Evolutionary conservation across 1,284 basidiomycete genomes (phyloP).

Genomic region (Lentinula novae-zelandiae): DNA sequence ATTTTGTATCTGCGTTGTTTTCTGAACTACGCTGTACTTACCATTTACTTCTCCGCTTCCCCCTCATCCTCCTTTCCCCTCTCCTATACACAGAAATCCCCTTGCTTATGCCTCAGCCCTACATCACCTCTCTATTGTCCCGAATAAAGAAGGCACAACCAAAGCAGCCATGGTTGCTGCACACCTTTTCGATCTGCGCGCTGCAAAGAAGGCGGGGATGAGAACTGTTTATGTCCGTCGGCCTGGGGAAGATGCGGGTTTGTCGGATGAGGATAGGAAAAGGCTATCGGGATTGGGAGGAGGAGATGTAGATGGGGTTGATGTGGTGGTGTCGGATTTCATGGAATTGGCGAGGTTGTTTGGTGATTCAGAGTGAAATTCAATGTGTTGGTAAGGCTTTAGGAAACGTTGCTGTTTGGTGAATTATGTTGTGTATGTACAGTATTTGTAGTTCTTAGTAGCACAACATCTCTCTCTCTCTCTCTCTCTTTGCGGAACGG

Average conservation of each 20-base stretch:
- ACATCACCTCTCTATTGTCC: slow-evolving; percentile 42
- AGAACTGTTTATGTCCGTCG: slow-evolving; percentile 55
- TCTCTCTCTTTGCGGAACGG: too few relatives aligned
- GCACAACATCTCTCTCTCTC: too few relatives aligned
- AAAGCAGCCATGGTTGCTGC: slow-evolving; percentile 63
- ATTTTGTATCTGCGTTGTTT: too few relatives aligned
- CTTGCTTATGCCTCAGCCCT: slow-evolving; percentile 48
- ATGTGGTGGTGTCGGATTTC: slow-evolving; percentile 41
- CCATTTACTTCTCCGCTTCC: not conserved
- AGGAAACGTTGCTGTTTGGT: too few relatives aligned
- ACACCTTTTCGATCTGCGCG: slow-evolving; percentile 54
- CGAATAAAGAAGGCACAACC: slow-evolving; percentile 11
- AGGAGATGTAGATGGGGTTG: slow-evolving; percentile 36
- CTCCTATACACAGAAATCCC: slow-evolving; percentile 26
- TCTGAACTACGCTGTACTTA: not conserved
- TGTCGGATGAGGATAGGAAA: slow-evolving; percentile 18
- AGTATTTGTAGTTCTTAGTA: too few relatives aligned
- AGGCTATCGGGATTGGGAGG: slow-evolving; percentile 40
- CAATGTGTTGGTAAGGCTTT: too few relatives aligned
- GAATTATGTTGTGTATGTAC: too few relatives aligned
- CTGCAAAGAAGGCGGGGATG: slow-evolving; percentile 49
- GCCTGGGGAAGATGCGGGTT: slow-evolving; percentile 36
- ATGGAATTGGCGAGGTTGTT: slow-evolving; percentile 32
- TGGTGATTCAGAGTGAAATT: too few relatives aligned
- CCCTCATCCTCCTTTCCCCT: not conserved